phyloP scores from a whole-genome alignment of 805 yeast genomes.

The Isabelozyma heimii region DNA sequence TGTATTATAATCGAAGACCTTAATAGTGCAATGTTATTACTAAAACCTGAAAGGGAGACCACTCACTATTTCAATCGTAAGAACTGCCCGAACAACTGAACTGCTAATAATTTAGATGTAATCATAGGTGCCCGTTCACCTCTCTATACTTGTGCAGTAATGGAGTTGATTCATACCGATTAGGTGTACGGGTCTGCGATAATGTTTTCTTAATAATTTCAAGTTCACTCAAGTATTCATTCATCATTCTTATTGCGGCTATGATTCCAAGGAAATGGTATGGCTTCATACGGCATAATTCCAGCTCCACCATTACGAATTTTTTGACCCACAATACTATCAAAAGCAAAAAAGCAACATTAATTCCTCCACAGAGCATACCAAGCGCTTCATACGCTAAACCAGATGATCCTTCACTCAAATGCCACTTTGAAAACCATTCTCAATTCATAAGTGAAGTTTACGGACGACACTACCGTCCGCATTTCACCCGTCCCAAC shows the following conservation, averaged over 20 bases:
- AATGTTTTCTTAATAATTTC: too few relatives aligned
- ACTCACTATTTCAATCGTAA: too few relatives aligned
- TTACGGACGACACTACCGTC: background rate
- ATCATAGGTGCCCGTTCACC: too few relatives aligned
- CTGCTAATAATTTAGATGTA: too few relatives aligned
- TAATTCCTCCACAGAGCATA: background rate
- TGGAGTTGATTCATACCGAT: too few relatives aligned
- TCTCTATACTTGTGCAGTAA: too few relatives aligned
- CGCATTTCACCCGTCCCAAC: background rate
- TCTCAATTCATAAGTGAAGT: constrained; percentile 1
- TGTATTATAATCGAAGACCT: background rate
- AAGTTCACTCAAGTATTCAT: too few relatives aligned
- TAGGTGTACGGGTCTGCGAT: background rate
- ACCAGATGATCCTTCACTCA: background rate
- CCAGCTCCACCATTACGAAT: background rate
- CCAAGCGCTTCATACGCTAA: background rate
- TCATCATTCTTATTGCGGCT: background rate
- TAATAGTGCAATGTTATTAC: too few relatives aligned
- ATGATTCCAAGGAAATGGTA: background rate
- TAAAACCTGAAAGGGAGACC: too few relatives aligned
- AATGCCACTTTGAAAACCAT: background rate
- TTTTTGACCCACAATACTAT: background rate
- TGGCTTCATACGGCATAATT: background rate
- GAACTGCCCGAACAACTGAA: too few relatives aligned
- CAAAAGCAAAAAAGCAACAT: background rate